Conservation (phyloP, 2,329 filamentous ascomycete genomes). For the Penicillium sp. region DNA sequence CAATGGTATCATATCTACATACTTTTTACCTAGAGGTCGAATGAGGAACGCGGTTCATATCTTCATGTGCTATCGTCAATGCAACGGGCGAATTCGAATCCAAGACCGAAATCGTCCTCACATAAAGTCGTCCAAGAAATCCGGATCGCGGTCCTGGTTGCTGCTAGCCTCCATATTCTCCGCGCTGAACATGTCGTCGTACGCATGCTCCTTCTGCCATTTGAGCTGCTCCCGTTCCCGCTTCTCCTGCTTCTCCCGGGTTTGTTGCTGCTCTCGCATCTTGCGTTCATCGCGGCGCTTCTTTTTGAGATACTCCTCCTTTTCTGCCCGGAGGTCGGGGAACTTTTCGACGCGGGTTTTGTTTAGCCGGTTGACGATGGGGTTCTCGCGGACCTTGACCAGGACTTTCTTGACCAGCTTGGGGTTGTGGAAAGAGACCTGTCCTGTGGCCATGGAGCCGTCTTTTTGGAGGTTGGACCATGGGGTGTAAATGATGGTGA, state of each 20-base stretch:
- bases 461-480: slow-evolving; percentile 97
- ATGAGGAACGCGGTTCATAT: slow-evolving; percentile 8
- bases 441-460: slow-evolving; percentile 90
- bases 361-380: slow-evolving; percentile 94
- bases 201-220: slow-evolving; percentile 96
- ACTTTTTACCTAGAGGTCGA: neutral
- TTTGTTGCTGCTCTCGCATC: slow-evolving; percentile 42
- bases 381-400: slow-evolving; percentile 78
- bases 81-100: neutral
- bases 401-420: slow-evolving; percentile 81
- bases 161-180: slow-evolving; percentile 75
- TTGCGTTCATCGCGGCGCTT: slow-evolving; percentile 68
- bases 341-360: slow-evolving; percentile 91
- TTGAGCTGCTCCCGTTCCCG: slow-evolving; percentile 87
- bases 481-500: slow-evolving; percentile 95
- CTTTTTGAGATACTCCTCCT: slow-evolving; percentile 72
- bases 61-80: slow-evolving; percentile 14
- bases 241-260: slow-evolving; percentile 46
- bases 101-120: slow-evolving; percentile 44
- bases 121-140: slow-evolving; percentile 91
- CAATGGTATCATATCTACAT: slow-evolving; percentile 11
- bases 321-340: slow-evolving; percentile 80
- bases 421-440: slow-evolving; percentile 90
- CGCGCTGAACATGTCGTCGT: slow-evolving; percentile 86
- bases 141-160: slow-evolving; percentile 78